Evolutionary conservation across 1,139 yeast genomes (phyloP).

Genomic region (Kodamaea sp.): DNA sequence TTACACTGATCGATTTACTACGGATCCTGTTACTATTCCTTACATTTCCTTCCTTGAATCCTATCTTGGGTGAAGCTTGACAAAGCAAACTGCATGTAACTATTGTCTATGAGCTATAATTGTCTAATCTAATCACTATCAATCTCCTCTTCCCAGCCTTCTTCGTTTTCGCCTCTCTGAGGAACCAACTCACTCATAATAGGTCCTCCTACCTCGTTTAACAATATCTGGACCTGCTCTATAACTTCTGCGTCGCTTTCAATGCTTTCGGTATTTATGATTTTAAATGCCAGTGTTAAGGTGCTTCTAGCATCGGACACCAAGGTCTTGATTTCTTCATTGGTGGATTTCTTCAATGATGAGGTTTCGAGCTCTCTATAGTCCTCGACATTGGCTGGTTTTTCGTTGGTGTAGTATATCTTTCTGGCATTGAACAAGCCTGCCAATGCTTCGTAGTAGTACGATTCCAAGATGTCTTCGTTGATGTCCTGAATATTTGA

Average conservation of each 20-base stretch:
- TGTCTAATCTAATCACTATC: constrained; percentile 24
- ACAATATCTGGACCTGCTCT: constrained; percentile 50
- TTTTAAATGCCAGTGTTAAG: constrained; percentile 56
- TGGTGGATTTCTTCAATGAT: constrained; percentile 18
- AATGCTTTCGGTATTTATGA: constrained; percentile 42
- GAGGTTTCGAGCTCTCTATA: constrained; percentile 49
- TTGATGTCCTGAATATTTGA: constrained; percentile 70
- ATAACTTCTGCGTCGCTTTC: constrained; percentile 57
- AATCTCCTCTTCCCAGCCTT: constrained; percentile 50
- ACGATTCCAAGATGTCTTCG: constrained; percentile 78
- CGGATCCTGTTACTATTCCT: too few relatives aligned
- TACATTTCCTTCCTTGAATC: too few relatives aligned
- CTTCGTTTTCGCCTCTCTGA: constrained; percentile 43
- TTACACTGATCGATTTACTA: too few relatives aligned
- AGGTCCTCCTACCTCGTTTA: constrained; percentile 63
- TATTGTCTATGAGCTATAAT: too few relatives aligned
- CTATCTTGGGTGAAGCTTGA: too few relatives aligned
- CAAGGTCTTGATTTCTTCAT: constrained; percentile 30
- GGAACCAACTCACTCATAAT: constrained; percentile 48
- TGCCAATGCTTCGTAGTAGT: constrained; percentile 80
- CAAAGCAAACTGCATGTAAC: too few relatives aligned
- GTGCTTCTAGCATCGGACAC: constrained; percentile 53
- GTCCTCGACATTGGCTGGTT: constrained; percentile 35
- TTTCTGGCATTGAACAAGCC: constrained; percentile 59
- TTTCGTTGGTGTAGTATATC: constrained; percentile 17